Base-by-base conservation (phyloP, 768 basidiomycete species). In the Rubroboletus pulcherrimus region DNA sequence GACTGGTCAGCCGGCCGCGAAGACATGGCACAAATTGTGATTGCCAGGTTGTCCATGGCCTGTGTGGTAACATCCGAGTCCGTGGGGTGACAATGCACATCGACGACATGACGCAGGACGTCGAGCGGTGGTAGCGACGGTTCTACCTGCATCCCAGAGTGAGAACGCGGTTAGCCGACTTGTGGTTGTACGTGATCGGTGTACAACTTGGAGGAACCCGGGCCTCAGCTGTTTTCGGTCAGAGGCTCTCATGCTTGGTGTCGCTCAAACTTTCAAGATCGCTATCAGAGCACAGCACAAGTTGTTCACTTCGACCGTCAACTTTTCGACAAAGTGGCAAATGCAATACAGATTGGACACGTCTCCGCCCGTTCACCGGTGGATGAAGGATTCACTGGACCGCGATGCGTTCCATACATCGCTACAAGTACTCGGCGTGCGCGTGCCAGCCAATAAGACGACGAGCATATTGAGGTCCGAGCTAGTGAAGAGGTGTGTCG, bases 61-160 rank as follows among this genome's bases (percentile, higher is more conserved):
- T 75, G 71, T 4, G 71, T 50, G 8, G 73, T 62, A 38, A 85
- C 78, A 1, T 69, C 71, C 10, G 87, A 81, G 70, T 96, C 94
- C 5, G 91, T 93, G 4, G 95, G 93, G 73, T 98, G 95, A 71
- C 91, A 95, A 62, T 98, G 95, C 0, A 86, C 90, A 66, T 97
- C 95, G 51, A 86, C 79, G 54, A 98, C 74, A 63, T 91, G 91
- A 21, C 71, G 73, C 19, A 91, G 74, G 43, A 93, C 78, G 47
- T 64, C 60, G 29, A 62, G 59, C 3, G 68, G 51, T 33, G 71
- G 74, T n/a, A 70, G 63, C 10, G 54, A 49, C 8, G 37, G 26
- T 14, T 30, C 30, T 40, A 5, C 33, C 9, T 42, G 39, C 51
- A 58, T 61, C 21, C 24, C 15, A 7, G 42, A 31, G 40, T 45